Conservation (phyloP, 208 protist genomes). For the Leishmania aethiopica region DNA sequence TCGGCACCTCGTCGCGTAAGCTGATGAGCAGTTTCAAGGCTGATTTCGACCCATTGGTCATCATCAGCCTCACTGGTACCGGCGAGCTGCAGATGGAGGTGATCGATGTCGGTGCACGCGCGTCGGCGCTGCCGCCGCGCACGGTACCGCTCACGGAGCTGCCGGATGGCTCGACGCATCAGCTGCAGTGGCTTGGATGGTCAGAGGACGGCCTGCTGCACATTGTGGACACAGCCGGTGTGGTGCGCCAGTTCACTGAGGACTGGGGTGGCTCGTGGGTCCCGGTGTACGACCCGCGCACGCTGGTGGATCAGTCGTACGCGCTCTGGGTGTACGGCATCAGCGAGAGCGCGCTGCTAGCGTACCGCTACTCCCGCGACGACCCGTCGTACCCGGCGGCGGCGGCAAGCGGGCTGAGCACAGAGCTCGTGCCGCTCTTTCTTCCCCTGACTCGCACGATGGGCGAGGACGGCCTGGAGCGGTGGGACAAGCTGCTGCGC, state of each 20-base stretch:
- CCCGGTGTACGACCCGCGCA: conserved; percentile 78
- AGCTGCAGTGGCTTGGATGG: conserved; percentile 90
- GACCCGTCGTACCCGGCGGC: conserved; percentile 77
- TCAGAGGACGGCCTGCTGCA: conserved; percentile 88
- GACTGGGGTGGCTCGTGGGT: conserved; percentile 84
- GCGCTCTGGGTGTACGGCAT: conserved; percentile 66
- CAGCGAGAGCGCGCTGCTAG: conserved; percentile 63
- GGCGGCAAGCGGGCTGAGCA: conserved; percentile 61
- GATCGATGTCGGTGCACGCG: conserved; percentile 68
- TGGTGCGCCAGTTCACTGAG: conserved; percentile 81
- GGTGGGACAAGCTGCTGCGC: conserved; percentile 74
- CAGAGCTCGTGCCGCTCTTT: conserved; percentile 64
- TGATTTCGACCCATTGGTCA: conserved; percentile 77
- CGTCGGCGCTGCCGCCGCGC: conserved; percentile 40
- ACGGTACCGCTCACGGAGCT: conserved; percentile 63
- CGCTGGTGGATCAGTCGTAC: conserved; percentile 39
- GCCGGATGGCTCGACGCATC: conserved; percentile 50
- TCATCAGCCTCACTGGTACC: conserved; percentile 55
- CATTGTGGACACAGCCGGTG: conserved; percentile 78
- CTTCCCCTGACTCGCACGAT: conserved; percentile 60
- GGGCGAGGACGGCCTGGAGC: conserved; percentile 37
- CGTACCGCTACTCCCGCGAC: conserved; percentile 64
- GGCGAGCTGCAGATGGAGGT: conserved; percentile 69
- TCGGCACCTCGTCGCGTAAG: conserved; percentile 67
- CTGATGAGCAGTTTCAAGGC: conserved; percentile 57